Evolutionary conservation across 2,329 filamentous ascomycete species (phyloP).

Genomic region (Verticillium tricorpus): DNA sequence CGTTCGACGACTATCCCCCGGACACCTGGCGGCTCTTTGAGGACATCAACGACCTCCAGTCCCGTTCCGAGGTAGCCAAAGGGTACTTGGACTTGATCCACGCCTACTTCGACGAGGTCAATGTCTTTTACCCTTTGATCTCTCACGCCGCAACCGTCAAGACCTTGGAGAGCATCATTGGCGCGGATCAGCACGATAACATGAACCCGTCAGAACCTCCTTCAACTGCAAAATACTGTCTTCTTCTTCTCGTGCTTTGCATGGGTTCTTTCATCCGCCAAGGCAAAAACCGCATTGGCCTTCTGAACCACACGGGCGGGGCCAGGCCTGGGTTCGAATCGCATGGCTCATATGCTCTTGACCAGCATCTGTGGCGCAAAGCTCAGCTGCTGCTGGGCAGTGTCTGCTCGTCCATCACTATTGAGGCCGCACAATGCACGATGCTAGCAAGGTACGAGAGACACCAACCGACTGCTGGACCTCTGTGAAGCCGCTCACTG

Average conservation of each 20-base stretch:
- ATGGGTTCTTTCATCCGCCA: constrained; percentile 9
- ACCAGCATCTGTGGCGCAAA: constrained; percentile 17
- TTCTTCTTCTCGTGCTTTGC: constrained; percentile 12
- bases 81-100: constrained; percentile 5
- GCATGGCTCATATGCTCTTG: not conserved
- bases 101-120: constrained; percentile 19
- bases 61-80: no score
- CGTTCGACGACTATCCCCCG: not conserved
- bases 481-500: no score
- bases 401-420: constrained; percentile 13
- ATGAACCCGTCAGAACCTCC: not conserved
- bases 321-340: not conserved
- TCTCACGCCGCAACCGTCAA: not conserved
- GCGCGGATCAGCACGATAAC: not conserved
- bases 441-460: constrained; percentile 20
- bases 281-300: constrained; percentile 3
- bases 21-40: constrained; percentile 14
- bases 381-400: constrained; percentile 16
- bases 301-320: not conserved
- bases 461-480: not conserved
- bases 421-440: constrained; percentile 19
- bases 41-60: no score
- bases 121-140: constrained; percentile 17
- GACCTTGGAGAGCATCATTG: not conserved
- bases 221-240: constrained; percentile 4